Evolutionary conservation across 78 protist species (phyloP).

Genomic region (Bigelowiella natans): DNA sequence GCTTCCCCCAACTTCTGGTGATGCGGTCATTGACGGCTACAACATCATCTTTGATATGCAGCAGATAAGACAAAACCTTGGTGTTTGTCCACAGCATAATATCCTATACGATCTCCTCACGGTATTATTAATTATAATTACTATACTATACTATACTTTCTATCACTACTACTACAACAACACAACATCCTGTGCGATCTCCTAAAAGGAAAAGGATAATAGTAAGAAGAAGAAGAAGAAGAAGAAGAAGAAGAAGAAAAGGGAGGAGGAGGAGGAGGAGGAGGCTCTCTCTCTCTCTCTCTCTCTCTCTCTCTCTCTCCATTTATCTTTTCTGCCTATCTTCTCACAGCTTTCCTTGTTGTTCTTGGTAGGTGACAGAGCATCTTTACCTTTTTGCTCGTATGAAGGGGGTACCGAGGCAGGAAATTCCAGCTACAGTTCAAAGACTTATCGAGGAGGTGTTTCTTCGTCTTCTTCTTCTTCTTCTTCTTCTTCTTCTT

Average conservation of each 20-base stretch:
- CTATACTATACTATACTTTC: too few species aligned
- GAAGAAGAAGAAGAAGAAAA: not conserved
- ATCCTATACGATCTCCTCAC: not conserved
- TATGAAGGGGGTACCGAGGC: not conserved
- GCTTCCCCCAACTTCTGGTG: slow-evolving; percentile 57
- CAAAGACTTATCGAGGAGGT: not conserved
- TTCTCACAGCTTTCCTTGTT: too few species aligned
- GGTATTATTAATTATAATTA: too few species aligned
- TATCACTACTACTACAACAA: too few species aligned
- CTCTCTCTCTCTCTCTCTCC: too few species aligned
- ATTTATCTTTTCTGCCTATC: too few species aligned
- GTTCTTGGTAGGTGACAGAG: not conserved
- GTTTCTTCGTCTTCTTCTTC: too few species aligned
- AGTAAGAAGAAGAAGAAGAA: not conserved
- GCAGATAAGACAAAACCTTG: not conserved
- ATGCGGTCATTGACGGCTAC: not conserved
- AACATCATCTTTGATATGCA: not conserved
- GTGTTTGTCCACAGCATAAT: slow-evolving; percentile 22
- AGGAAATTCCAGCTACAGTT: not conserved
- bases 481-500: too few species aligned
- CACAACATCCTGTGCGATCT: too few species aligned
- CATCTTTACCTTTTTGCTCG: slow-evolving; percentile 4
- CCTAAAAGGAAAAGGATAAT: not conserved
- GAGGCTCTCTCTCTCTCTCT: too few species aligned
- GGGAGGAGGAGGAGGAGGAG: too few species aligned